Base-by-base conservation (phyloP, 202 grass and related monocot species). In the Musa balbisiana region DNA sequence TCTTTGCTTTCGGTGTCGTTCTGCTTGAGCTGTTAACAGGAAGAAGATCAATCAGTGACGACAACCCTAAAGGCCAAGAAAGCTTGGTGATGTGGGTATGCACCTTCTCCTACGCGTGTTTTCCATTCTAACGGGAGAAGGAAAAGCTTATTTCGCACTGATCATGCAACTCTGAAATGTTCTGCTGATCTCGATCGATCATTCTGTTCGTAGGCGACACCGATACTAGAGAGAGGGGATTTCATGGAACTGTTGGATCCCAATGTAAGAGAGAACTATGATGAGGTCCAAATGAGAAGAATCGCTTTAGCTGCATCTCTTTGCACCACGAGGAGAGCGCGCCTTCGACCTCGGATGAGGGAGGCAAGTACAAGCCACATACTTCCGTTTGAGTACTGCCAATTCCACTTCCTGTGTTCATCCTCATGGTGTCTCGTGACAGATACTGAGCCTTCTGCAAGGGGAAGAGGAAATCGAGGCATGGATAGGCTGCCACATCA, bases 1-100 rank as follows among this genome's bases (percentile, higher is more conserved):
- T 74, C 72, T 74, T 26, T 33, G 72, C 72, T 17, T 74, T 74
- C 33, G 72, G 72, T 10, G 72, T 74, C 8, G 53, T 74, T 33
- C 72, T 74, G 17, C 72, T 74, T 11, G 72, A 74, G 29, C 22
- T 74, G 72, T 74, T 74, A 43, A 56, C 72, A 29, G 72, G 72
- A 58, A 74, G 72, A 19, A 74, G 29, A 22, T 14, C 72, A 1
- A 74, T 74, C 52, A 19, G 11, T 29, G 25, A 74, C 29, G 25
- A 74, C 13, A 74, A 58, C 43, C 72, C 72, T 0, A 55, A 74
- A 25, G 72, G 53, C 23, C 53, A 74, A 74, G 25, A 74, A 74
- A 74, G 72, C 19, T 56, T 74, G 72, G 72, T 74, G 24, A 74
- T 74, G 72, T 74, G 72, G 72, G 72, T 74, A 43, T 58, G 72